These are phyloP conservation scores for Hypoxylon sp. DNA, from an alignment of 2,329 filamentous ascomycete species.

Conservation along the genomic window DNA sequence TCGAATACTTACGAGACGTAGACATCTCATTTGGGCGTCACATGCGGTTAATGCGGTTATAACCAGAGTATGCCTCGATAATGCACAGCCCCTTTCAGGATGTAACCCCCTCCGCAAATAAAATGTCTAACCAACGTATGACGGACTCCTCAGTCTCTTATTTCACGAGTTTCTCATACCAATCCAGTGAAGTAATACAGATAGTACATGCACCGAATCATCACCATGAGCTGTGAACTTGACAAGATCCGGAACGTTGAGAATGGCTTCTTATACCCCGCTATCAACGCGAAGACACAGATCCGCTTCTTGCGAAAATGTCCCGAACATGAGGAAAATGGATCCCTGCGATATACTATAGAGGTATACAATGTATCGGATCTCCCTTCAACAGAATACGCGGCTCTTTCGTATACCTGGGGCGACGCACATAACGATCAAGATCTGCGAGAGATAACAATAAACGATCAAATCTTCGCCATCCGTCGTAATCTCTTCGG, in stretches of 20 bases:
- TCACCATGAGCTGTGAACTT: constrained; percentile 1
- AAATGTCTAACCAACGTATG: too few relatives aligned
- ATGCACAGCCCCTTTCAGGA: too few relatives aligned
- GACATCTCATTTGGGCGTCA: too few relatives aligned
- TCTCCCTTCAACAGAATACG: constrained; percentile 7
- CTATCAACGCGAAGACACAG: constrained; percentile 10
- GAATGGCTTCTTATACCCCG: constrained; percentile 11
- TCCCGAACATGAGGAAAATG: not conserved
- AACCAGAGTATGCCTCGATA: too few relatives aligned
- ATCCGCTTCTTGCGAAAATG: constrained; percentile 4
- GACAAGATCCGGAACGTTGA: constrained; percentile 15
- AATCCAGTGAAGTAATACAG: too few relatives aligned
- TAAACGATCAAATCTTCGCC: constrained; percentile 23
- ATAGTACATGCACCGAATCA: too few relatives aligned
- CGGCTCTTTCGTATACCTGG: constrained; percentile 26
- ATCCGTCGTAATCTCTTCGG: constrained; percentile 29
- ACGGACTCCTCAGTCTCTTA: too few relatives aligned
- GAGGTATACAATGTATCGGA: constrained; percentile 11
- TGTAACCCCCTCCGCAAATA: too few relatives aligned
- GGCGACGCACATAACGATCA: constrained; percentile 1
- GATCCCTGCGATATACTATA: constrained; percentile 3
- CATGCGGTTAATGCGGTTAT: too few relatives aligned
- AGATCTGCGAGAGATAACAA: constrained; percentile 15
- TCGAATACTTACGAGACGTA: too few relatives aligned
- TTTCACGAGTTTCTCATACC: too few relatives aligned